Evolutionary conservation across 495 filamentous ascomycete species (phyloP), one percentile per base, ranked within the genome.

Genomic region (Cercophora scortea): DNA sequence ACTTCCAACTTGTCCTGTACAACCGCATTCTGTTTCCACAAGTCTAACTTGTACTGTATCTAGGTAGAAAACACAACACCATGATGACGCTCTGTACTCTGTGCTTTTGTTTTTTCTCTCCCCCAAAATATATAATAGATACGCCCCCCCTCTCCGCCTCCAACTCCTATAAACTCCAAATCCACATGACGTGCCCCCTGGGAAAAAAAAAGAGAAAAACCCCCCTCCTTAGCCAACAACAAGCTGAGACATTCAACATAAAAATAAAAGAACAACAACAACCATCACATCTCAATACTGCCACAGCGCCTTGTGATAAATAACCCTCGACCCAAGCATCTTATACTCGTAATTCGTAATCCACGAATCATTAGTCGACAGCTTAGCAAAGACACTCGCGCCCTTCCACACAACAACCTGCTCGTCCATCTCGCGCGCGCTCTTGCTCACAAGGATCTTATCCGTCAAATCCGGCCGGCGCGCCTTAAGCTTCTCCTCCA

Each of bases 401-500:
- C 93, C 93, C 77, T 98, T 98, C 93, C 93, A 98, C 7, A 87
- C 86, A 33, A 97, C 87, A 6, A 96, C 90, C 64, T 96, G 89
- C 18, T 89, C 87, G 65, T 97, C 93, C 63, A 98, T 80, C 60
- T 98, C 93, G 55, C 93, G 70, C 1, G 93, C 94, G 36, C 89
- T 91, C 13, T 82, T 79, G 35, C 88, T 89, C 46, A 97, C 89
- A 59, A 97, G 77, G 55, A 98, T 90, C 55, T 90, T 84, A 54
- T 92, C 91, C 7, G 76, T 68, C 57, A 85, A 83, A 32, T 81
- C 82, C 9, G 89, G 88, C 33, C 86, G 76, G 32, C 82, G 73
- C 45, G 68, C 66, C 57, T 86, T 83, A 46, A 98, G 74, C 54
- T 80, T 80, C 63, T 92, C 87, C 70, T 97, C 91, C 5, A 98